These are phyloP conservation scores for Nigrospora oryzae DNA, from an alignment of 2,329 filamentous ascomycete genomes.

Conservation along the genomic window DNA sequence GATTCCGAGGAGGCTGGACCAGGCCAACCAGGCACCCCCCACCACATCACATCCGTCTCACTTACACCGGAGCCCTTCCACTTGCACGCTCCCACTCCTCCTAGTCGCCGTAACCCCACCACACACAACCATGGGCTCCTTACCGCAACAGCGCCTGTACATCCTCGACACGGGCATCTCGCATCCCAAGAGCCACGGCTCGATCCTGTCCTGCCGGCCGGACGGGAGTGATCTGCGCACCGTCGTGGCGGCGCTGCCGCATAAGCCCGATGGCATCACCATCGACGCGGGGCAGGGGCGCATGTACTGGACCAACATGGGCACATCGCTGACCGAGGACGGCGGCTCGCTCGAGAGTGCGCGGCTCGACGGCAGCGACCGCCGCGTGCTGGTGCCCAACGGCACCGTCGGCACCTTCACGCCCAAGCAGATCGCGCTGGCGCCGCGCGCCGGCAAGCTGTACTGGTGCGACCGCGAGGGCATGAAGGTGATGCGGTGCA, in stretches of 20 bases:
- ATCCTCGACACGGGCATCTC: slow-evolving; percentile 6
- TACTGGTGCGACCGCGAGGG: slow-evolving; percentile 19
- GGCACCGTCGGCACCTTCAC: slow-evolving; percentile 27
- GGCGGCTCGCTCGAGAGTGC: slow-evolving; percentile 24
- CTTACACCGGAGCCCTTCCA: too few relatives aligned
- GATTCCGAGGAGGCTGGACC: too few relatives aligned
- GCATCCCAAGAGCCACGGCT: slow-evolving; percentile 2
- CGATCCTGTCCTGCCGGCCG: slow-evolving; percentile 3
- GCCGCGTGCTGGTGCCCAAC: slow-evolving; percentile 23
- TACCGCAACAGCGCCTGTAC: slow-evolving; percentile 3
- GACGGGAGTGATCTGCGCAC: slow-evolving; percentile 5
- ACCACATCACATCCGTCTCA: not conserved
- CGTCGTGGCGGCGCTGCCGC: slow-evolving; percentile 7
- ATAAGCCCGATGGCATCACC: slow-evolving; percentile 16
- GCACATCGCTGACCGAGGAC: slow-evolving; percentile 17
- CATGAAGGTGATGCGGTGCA: slow-evolving; percentile 12
- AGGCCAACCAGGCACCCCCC: too few relatives aligned
- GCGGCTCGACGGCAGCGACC: slow-evolving; percentile 28
- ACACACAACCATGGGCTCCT: slow-evolving; percentile 5
- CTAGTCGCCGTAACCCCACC: too few relatives aligned
- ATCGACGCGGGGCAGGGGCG: slow-evolving; percentile 13
- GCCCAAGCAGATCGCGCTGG: slow-evolving; percentile 11
- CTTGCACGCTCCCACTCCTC: too few relatives aligned
- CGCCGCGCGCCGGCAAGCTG: slow-evolving; percentile 2
- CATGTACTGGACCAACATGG: slow-evolving; percentile 31